Evolutionary conservation across 176 grass and related monocot species (phyloP).

Genomic region (Oryza australiensis): DNA sequence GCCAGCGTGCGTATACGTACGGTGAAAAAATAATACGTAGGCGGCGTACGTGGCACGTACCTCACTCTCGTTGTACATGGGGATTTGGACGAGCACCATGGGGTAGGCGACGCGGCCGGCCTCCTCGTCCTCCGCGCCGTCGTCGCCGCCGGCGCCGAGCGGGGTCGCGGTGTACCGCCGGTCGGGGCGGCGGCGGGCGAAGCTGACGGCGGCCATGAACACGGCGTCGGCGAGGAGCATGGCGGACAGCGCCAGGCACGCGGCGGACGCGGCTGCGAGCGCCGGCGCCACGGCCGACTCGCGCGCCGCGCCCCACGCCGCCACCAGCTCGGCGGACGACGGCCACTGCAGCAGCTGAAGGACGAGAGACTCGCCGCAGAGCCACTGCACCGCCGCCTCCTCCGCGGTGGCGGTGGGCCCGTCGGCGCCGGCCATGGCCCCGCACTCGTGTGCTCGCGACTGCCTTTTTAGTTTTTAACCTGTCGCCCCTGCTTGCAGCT

Average conservation of each 20-base stretch:
- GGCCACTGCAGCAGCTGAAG: neutral
- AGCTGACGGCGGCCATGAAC: constrained; percentile 62
- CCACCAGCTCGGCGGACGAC: neutral
- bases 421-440: constrained; percentile 23
- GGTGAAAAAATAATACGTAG: neutral
- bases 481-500: neutral
- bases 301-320: constrained; percentile 53
- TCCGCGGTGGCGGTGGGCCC: neutral
- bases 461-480: neutral
- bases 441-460: neutral
- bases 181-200: constrained; percentile 46
- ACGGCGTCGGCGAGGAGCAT: constrained; percentile 74
- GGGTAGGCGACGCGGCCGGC: constrained; percentile 47
- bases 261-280: constrained; percentile 45
- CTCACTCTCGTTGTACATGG: constrained; percentile 98
- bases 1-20: neutral
- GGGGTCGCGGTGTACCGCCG: constrained; percentile 51
- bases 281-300: constrained; percentile 57
- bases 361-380: neutral
- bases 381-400: constrained; percentile 9
- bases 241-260: constrained; percentile 64
- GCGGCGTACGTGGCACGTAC: constrained; percentile 23
- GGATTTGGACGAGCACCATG: constrained; percentile 97
- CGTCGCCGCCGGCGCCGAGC: neutral
- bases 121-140: constrained; percentile 20